Evolutionary conservation across 257 asterid genomes (phyloP).

Genomic region (Asclepias syriaca): DNA sequence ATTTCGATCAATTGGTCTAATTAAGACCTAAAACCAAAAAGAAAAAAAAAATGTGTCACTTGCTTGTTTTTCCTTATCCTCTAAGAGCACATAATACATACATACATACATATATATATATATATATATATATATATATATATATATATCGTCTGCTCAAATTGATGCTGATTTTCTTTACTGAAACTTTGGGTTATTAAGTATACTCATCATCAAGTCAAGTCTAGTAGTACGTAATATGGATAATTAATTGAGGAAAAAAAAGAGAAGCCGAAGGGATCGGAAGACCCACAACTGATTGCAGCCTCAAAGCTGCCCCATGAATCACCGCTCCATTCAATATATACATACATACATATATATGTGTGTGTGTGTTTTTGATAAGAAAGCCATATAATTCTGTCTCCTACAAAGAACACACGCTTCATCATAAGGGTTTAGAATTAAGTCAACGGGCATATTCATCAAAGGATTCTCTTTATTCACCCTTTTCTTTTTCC

Average conservation of each 20-base stretch:
- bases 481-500: neutral
- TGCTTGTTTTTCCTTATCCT: too few species aligned
- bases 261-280: neutral
- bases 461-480: conserved; percentile 2
- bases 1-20: too few species aligned
- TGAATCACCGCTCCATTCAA: conserved; percentile 9
- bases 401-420: conserved; percentile 47
- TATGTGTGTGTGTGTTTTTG: neutral
- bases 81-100: too few species aligned
- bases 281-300: conserved; percentile 27
- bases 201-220: too few species aligned
- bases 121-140: too few species aligned
- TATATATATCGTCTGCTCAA: neutral
- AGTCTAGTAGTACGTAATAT: neutral
- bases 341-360: too few species aligned
- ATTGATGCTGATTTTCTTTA: neutral
- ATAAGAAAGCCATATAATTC: conserved; percentile 35
- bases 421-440: conserved; percentile 55
- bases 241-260: neutral
- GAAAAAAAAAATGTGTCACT: too few species aligned
- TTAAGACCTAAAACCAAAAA: too few species aligned
- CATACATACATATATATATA: too few species aligned
- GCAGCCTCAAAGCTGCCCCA: conserved; percentile 29
- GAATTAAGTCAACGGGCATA: conserved; percentile 43
- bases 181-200: neutral